Evolutionary conservation across 1,139 yeast species (phyloP).

Genomic region (Suhomyces bolitotheri): DNA sequence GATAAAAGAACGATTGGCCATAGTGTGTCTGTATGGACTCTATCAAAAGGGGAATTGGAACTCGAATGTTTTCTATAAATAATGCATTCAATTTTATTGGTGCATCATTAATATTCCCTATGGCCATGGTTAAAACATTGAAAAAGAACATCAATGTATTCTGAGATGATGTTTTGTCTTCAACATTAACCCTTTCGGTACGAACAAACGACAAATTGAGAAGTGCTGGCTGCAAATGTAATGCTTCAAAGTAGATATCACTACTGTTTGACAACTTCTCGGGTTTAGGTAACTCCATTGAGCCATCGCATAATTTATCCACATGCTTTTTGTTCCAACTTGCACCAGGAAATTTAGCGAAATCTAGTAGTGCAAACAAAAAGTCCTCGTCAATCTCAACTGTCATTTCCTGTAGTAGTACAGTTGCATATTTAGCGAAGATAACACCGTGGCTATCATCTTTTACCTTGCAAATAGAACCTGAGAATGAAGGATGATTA

Average conservation of each 20-base stretch:
- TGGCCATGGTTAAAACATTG: constrained; percentile 91
- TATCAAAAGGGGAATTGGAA: constrained; percentile 72
- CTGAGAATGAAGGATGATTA: constrained; percentile 87
- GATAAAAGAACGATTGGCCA: constrained; percentile 89
- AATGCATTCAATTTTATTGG: constrained; percentile 89
- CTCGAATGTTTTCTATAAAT: constrained; percentile 83
- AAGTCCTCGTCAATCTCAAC: constrained; percentile 94
- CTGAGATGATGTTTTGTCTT: constrained; percentile 55
- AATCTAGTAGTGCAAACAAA: constrained; percentile 77
- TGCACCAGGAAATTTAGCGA: constrained; percentile 71
- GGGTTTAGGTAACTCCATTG: constrained; percentile 71
- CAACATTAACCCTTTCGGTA: constrained; percentile 74
- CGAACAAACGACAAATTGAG: constrained; percentile 88
- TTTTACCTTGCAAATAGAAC: constrained; percentile 77
- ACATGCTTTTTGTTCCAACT: constrained; percentile 56
- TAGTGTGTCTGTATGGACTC: constrained; percentile 83
- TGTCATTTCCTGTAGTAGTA: constrained; percentile 86
- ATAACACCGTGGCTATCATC: constrained; percentile 90
- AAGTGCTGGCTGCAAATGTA: constrained; percentile 90
- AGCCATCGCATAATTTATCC: constrained; percentile 63
- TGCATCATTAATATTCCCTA: constrained; percentile 96
- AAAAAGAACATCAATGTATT: constrained; percentile 74
- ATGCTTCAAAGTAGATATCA: constrained; percentile 87
- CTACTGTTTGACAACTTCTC: constrained; percentile 54
- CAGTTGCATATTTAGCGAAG: constrained; percentile 87